A percentile compares a stretch with the other conserved stretches of the same genome.
These are phyloP conservation scores for Ophiobolus disseminans DNA, from an alignment of 2,329 filamentous ascomycete species.

Conservation along the genomic window DNA sequence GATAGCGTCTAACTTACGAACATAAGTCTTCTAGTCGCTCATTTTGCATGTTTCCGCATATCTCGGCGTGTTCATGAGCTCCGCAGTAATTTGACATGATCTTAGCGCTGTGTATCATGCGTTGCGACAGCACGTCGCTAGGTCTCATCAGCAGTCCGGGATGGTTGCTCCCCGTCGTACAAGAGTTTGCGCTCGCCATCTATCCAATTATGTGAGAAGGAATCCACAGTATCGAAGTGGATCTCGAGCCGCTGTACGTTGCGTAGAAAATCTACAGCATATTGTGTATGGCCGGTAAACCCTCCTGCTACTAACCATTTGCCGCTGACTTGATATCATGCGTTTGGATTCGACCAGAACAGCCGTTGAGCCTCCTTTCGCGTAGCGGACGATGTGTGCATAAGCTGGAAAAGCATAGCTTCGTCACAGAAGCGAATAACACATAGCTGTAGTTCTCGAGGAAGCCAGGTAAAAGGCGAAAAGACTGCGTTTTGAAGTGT, in stretches of 20 bases:
- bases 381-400: slow-evolving; percentile 2
- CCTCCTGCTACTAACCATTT: slow-evolving; percentile 10
- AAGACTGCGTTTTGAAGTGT: neutral
- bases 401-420: slow-evolving; percentile 9
- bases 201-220: too few relatives aligned
- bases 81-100: too few relatives aligned
- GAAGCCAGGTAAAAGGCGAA: neutral
- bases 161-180: too few relatives aligned
- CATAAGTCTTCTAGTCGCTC: too few relatives aligned
- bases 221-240: neutral
- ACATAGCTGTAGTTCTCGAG: slow-evolving; percentile 4
- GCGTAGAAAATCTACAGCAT: slow-evolving; percentile 17
- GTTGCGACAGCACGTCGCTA: too few relatives aligned
- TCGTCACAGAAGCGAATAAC: slow-evolving; percentile 3
- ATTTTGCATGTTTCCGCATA: too few relatives aligned
- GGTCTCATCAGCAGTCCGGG: neutral
- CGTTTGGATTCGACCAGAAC: slow-evolving; percentile 5
- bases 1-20: too few relatives aligned
- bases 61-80: too few relatives aligned
- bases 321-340: slow-evolving; percentile 1
- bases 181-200: too few relatives aligned
- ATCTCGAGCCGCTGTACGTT: slow-evolving; percentile 21
- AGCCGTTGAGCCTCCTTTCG: slow-evolving; percentile 7
- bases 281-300: slow-evolving; percentile 11
- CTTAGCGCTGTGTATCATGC: too few relatives aligned